Percentiles rank a stretch among this genome's conserved stretches.
These are phyloP conservation scores for Acanthamoeba royreba DNA, from an alignment of 208 protist species.

Conservation along the genomic window DNA sequence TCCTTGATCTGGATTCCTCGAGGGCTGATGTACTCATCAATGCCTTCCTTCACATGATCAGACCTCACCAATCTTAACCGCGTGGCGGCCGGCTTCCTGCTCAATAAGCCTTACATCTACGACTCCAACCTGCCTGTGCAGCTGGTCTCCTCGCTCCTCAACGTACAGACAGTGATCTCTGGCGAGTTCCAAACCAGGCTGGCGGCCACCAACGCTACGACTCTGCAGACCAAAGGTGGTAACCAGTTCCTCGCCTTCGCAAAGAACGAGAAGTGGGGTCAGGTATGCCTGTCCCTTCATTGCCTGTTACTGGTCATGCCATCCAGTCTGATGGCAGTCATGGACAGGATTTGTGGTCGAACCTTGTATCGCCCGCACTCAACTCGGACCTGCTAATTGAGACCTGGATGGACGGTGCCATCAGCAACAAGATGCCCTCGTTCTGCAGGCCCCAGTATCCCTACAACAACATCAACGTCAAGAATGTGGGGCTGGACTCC, in stretches of 20 bases:
- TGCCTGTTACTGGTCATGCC: too few species aligned
- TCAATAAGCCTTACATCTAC: constrained; percentile 35
- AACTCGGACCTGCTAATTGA: constrained; percentile 37
- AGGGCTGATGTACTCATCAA: too few species aligned
- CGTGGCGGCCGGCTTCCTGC: not conserved
- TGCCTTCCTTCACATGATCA: too few species aligned
- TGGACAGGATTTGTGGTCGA: constrained; percentile 58
- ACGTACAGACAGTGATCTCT: not conserved
- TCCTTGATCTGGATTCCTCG: too few species aligned
- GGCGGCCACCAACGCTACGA: not conserved
- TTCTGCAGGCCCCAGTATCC: constrained; percentile 47
- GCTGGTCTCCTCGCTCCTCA: not conserved
- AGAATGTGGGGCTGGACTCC: not conserved
- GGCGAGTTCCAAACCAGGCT: not conserved
- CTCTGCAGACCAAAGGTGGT: not conserved
- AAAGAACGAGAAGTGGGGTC: constrained; percentile 65
- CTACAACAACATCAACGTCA: constrained; percentile 46
- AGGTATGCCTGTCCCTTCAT: too few species aligned
- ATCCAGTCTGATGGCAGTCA: too few species aligned
- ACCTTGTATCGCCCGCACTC: constrained; percentile 47
- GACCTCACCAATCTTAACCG: not conserved
- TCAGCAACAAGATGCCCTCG: constrained; percentile 34
- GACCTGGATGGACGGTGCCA: constrained; percentile 55
- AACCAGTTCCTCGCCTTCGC: constrained; percentile 46
- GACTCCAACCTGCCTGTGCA: not conserved